Percentiles rank a stretch among this genome's conserved stretches.
phyloP scores from a whole-genome alignment of 176 grass and related monocot genomes.

The Oryza coarctata region DNA sequence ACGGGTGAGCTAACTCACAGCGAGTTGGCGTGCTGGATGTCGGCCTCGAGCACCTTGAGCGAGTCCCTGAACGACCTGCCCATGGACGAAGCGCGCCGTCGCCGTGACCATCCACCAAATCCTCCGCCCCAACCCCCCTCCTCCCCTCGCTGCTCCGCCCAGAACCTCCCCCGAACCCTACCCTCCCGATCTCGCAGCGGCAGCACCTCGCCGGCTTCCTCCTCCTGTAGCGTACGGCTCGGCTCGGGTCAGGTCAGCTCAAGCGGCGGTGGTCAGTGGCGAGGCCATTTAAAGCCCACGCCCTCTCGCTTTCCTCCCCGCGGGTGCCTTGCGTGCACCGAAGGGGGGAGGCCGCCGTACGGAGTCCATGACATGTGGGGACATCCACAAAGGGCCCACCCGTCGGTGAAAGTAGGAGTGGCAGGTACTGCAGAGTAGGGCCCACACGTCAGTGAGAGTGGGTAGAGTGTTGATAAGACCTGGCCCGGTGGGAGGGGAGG shows the following conservation, averaged over 20 bases:
- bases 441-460: background rate
- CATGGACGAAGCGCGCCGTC: conserved; percentile 31
- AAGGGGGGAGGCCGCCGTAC: background rate
- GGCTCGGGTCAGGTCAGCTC: conserved; percentile 21
- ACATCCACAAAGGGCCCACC: background rate
- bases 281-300: conserved; percentile 49
- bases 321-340: conserved; percentile 46
- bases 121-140: conserved; percentile 22
- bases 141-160: background rate
- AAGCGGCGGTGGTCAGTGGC: conserved; percentile 36
- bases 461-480: background rate
- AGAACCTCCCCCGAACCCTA: conserved; percentile 26
- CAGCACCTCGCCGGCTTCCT: background rate
- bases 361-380: background rate
- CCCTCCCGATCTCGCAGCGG: conserved; percentile 12
- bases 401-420: background rate
- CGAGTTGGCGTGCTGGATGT: conserved; percentile 93
- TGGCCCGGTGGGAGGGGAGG: no score
- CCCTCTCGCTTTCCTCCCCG: conserved; percentile 15
- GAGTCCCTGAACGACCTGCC: conserved; percentile 87
- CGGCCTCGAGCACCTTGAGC: conserved; percentile 87
- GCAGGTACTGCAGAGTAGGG: accelerated
- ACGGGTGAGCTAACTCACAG: conserved; percentile 50
- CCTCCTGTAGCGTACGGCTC: background rate
- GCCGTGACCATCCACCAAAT: conserved; percentile 39